These are phyloP conservation scores for Termitomyces bulborhizus DNA, from an alignment of 768 basidiomycete genomes.

Conservation along the genomic window DNA sequence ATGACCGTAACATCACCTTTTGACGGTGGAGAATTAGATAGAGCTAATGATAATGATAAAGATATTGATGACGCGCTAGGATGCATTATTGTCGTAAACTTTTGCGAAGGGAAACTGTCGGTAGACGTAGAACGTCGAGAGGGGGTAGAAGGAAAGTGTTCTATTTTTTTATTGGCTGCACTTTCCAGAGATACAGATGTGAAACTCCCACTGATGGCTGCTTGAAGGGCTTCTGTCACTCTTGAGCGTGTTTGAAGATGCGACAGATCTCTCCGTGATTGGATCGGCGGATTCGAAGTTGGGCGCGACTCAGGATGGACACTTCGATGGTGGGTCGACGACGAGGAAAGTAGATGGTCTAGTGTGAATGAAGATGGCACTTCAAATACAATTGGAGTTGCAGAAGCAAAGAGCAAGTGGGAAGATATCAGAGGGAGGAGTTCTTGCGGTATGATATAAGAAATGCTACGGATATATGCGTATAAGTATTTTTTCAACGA, in stretches of 20 bases:
- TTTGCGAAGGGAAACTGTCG: constrained; percentile 5
- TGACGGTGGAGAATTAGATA: constrained; percentile 7
- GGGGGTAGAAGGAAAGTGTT: not conserved
- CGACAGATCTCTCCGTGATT: constrained; percentile 11
- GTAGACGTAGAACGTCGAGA: constrained; percentile 4
- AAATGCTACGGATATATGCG: constrained; percentile 38
- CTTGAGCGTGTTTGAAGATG: constrained; percentile 18
- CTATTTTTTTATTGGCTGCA: not conserved
- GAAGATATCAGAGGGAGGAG: constrained; percentile 48
- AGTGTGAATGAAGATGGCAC: constrained; percentile 38
- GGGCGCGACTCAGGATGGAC: constrained; percentile 1
- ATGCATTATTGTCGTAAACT: not conserved
- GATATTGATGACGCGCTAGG: constrained; percentile 13
- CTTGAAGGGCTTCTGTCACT: constrained; percentile 28
- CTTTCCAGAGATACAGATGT: constrained; percentile 2
- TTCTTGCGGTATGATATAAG: constrained; percentile 56
- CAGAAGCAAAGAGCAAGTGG: constrained; percentile 28
- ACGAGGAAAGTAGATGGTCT: constrained; percentile 29
- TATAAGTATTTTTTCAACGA: not conserved
- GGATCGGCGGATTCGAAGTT: constrained; percentile 4
- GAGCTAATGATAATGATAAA: constrained; percentile 9
- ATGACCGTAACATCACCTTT: not conserved
- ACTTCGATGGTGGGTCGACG: constrained; percentile 12
- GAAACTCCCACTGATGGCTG: constrained; percentile 30
- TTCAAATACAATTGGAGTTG: constrained; percentile 39